Conservation (phyloP, 331 rosid genomes). For the Malus hybrid region DNA sequence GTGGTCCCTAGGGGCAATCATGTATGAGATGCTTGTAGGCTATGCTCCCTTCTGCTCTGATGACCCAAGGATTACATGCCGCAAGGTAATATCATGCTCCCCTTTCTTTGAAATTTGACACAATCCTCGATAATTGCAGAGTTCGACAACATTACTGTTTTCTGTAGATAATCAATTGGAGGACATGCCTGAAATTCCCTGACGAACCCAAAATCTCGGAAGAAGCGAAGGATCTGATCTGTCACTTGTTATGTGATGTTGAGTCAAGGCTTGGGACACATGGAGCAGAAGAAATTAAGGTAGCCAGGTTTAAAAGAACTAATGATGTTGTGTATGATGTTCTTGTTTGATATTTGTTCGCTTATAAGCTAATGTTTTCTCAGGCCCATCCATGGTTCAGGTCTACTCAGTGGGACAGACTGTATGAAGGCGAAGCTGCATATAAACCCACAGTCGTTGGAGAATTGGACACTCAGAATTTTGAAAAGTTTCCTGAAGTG, state of each 20-base stretch:
- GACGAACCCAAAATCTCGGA: slow-evolving; percentile 84
- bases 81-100: slow-evolving; percentile 57
- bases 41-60: slow-evolving; percentile 99
- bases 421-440: slow-evolving; percentile 90
- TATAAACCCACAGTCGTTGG: slow-evolving; percentile 76
- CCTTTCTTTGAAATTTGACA: slow-evolving; percentile 6
- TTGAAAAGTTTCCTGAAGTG: slow-evolving; percentile 95
- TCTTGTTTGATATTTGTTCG: slow-evolving; percentile 5
- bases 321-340: background rate
- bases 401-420: slow-evolving; percentile 77
- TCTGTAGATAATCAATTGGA: slow-evolving; percentile 91
- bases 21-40: slow-evolving; percentile 97
- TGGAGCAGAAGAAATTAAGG: slow-evolving; percentile 94
- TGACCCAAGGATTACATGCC: slow-evolving; percentile 96
- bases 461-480: slow-evolving; percentile 93
- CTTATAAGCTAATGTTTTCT: slow-evolving; percentile 20
- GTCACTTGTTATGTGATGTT: slow-evolving; percentile 81
- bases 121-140: slow-evolving; percentile 2
- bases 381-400: slow-evolving; percentile 97
- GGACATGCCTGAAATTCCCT: slow-evolving; percentile 86
- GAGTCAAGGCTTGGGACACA: slow-evolving; percentile 83
- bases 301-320: slow-evolving; percentile 23
- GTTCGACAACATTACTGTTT: background rate
- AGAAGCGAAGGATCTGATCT: slow-evolving; percentile 76
- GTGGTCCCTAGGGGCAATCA: slow-evolving; percentile 99